Percentiles rank a stretch among this genome's conserved stretches.
These are phyloP conservation scores for Nigrospora osmanthi DNA, from an alignment of 2,329 filamentous ascomycete genomes.

Conservation along the genomic window DNA sequence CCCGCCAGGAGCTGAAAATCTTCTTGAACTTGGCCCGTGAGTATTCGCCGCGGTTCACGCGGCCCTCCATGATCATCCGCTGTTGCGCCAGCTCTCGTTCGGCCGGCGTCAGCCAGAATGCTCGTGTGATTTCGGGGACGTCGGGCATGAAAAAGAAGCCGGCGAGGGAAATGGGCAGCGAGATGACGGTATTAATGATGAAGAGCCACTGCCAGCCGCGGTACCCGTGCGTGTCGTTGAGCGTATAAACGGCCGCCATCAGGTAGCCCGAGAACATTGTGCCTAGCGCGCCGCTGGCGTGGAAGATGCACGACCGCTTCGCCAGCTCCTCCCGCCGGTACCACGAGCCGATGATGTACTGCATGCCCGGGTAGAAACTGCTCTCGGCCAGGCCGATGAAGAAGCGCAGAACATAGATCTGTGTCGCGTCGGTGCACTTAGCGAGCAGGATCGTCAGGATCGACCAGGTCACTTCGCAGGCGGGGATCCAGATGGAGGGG, in stretches of 20 bases:
- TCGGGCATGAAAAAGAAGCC: conserved; percentile 36
- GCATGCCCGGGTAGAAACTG: conserved; percentile 19
- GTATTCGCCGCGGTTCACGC: conserved; percentile 29
- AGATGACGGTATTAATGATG: conserved; percentile 45
- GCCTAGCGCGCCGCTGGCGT: conserved; percentile 17
- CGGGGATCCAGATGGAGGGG: conserved; percentile 27
- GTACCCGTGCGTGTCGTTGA: conserved; percentile 36
- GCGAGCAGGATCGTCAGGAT: conserved; percentile 22
- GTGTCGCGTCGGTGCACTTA: conserved; percentile 20
- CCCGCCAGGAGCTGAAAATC: conserved; percentile 57
- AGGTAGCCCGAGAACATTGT: conserved; percentile 41
- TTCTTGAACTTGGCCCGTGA: conserved; percentile 43
- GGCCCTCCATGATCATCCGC: conserved; percentile 34
- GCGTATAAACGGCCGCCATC: conserved; percentile 42
- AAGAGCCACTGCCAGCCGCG: conserved; percentile 49
- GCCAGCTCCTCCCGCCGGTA: conserved; percentile 30
- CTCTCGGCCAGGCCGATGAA: conserved; percentile 23
- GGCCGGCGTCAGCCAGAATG: conserved; percentile 26
- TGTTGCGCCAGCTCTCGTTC: conserved; percentile 28
- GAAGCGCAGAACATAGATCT: conserved; percentile 26
- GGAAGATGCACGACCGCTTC: conserved; percentile 34
- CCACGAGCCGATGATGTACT: conserved; percentile 27
- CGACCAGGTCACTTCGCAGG: conserved; percentile 21
- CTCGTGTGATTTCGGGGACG: conserved; percentile 27
- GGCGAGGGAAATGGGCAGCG: conserved; percentile 38